phyloP scores from a whole-genome alignment of 306 rosid genomes.

The Fagus crenata region DNA sequence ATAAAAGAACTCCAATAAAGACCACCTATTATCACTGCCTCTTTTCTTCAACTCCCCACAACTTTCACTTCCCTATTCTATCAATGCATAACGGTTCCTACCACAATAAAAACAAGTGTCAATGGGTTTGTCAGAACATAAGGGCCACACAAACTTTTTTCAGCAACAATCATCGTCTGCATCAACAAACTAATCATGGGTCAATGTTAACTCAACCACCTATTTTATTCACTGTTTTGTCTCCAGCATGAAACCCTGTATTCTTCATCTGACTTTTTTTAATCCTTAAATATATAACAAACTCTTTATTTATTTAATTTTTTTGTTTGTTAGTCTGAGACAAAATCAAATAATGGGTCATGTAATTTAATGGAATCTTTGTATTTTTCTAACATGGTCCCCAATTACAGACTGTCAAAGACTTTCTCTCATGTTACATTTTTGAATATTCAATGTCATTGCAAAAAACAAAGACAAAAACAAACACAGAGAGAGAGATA shows the following conservation, averaged over 20 bases:
- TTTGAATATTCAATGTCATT: slow-evolving; percentile 3
- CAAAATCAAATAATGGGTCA: slow-evolving; percentile 44
- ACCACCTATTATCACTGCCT: slow-evolving; percentile 26
- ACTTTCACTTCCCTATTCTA: slow-evolving; percentile 27
- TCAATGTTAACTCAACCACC: slow-evolving; percentile 40
- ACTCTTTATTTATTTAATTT: too few species aligned
- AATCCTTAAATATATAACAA: too few species aligned
- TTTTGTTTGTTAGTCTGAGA: neutral
- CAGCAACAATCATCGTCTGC: slow-evolving; percentile 63
- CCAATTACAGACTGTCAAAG: slow-evolving; percentile 76
- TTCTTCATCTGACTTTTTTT: slow-evolving; percentile 18
- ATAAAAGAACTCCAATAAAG: slow-evolving; percentile 20
- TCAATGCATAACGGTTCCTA: slow-evolving; percentile 28
- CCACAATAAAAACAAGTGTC: slow-evolving; percentile 28
- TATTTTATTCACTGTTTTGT: slow-evolving; percentile 20
- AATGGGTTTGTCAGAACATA: slow-evolving; percentile 43
- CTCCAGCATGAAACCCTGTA: slow-evolving; percentile 27
- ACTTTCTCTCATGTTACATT: slow-evolving; percentile 49
- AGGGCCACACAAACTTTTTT: slow-evolving; percentile 45
- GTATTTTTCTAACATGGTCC: slow-evolving; percentile 70
- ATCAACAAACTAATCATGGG: slow-evolving; percentile 55
- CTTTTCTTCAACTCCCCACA: slow-evolving; percentile 32
- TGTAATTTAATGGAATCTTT: slow-evolving; percentile 52
- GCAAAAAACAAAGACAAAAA: neutral
- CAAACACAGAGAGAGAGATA: neutral